Conservation (phyloP, 2,329 filamentous ascomycete species). For the Exophiala oligosperma region DNA sequence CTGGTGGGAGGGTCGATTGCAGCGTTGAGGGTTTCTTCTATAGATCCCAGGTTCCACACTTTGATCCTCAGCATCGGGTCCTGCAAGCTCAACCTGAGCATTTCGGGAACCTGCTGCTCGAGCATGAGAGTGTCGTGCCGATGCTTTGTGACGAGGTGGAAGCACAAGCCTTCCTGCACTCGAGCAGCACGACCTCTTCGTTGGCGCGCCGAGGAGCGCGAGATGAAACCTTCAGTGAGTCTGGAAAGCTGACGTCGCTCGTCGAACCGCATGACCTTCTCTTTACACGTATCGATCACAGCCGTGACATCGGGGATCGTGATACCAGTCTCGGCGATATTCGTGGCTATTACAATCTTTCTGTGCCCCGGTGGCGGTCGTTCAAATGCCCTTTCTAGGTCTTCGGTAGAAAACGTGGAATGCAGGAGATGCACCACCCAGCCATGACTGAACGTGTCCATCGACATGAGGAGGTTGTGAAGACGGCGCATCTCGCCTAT, state of each 20-base stretch:
- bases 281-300: conserved; percentile 94
- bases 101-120: conserved; percentile 93
- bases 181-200: conserved; percentile 89
- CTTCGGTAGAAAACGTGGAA: conserved; percentile 91
- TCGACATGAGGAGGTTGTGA: conserved; percentile 79
- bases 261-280: conserved; percentile 75
- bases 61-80: conserved; percentile 95
- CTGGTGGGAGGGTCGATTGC: conserved; percentile 86
- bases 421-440: conserved; percentile 92
- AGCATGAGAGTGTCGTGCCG: conserved; percentile 72
- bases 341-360: conserved; percentile 95
- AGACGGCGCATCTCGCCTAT: conserved; percentile 88
- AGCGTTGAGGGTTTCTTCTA: conserved; percentile 83
- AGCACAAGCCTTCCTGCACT: conserved; percentile 92
- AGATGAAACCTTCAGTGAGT: conserved; percentile 92
- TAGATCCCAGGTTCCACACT: conserved; percentile 92
- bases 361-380: conserved; percentile 77
- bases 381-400: conserved; percentile 90
- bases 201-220: conserved; percentile 92
- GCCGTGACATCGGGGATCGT: conserved; percentile 98
- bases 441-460: conserved; percentile 69
- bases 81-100: conserved; percentile 89
- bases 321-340: conserved; percentile 97
- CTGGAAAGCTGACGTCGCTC: conserved; percentile 88
- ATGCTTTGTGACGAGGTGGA: conserved; percentile 90